Evolutionary conservation across 202 grass and related monocot genomes (phyloP).

Genomic region (Panicum virgatum): DNA sequence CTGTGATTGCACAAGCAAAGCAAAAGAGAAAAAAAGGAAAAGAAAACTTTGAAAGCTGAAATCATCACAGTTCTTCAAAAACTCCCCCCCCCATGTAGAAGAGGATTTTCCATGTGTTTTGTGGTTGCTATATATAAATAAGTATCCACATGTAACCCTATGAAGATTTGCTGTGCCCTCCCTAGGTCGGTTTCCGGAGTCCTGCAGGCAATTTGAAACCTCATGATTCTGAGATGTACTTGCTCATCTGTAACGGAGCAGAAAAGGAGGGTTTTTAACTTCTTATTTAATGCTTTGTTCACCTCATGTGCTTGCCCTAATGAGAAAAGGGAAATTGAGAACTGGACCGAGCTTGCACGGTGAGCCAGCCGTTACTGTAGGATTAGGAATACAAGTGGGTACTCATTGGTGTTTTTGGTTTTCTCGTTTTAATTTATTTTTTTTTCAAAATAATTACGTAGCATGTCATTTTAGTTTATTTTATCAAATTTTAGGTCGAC

Average conservation of each 20-base stretch:
- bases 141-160: slow-evolving; percentile 15
- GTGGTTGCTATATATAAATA: background rate
- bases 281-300: background rate
- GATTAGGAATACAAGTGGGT: no score
- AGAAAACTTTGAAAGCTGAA: background rate
- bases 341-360: background rate
- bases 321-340: background rate
- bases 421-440: no score
- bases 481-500: no score
- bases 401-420: no score
- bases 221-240: slow-evolving; percentile 34
- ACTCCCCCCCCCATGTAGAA: no score
- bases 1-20: background rate
- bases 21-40: background rate
- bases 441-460: no score
- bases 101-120: background rate
- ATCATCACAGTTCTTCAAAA: background rate
- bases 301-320: background rate
- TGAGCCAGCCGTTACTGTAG: background rate
- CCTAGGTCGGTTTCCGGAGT: background rate
- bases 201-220: background rate
- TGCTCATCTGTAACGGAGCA: background rate
- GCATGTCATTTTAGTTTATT: no score
- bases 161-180: background rate
- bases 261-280: no score